Evolutionary conservation across 441 rosid genomes (phyloP), one percentile per base, ranked within the genome.

Genomic region (Geranium incanum): DNA sequence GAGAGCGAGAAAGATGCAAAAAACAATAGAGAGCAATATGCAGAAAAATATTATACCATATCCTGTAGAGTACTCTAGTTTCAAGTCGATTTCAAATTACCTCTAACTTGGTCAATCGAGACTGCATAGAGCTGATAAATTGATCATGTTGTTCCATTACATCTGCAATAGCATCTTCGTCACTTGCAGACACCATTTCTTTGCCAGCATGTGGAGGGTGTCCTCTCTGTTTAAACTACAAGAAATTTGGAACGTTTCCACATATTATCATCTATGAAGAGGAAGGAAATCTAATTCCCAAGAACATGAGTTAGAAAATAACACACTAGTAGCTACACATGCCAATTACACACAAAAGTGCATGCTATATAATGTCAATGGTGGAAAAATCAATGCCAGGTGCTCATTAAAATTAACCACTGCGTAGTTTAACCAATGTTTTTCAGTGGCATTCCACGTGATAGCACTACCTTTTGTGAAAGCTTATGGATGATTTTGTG

Each of bases 81-180:
- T 76, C 18, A 62, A 68, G 66, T 78, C 66, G 71, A 70, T 73
- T 67, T 11, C 16, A 39, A 66, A 38, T 76, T 80, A 95, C 99
- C 99, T 95, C 97, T 84, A 95, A 82, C 79, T 89, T 95, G 37
- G 90, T 85, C 72, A 93, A 83, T 36, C 98, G 98, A 76, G 98
- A 88, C 70, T 88, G 95, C 96, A 95, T 87, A 66, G 93, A 84
- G 89, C 92, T 83, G 81, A 87, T 55, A 78, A 93, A 93, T 79
- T 91, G 95, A 63, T 81, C 85, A 81, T 93, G 99, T 28, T 83
- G 88, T 77, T 81, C 97, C 87, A 90, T 78, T 72, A 86, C 73
- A 83, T 89, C 97, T 72, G 83, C 85, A 72, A 82, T 74, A 68
- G 79, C 85, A 81, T 89, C 97, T 80, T 89, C 96, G 68, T 91